Evolutionary conservation across 2,329 filamentous ascomycete species (phyloP).

Genomic region (Hypomyces perniciosus): DNA sequence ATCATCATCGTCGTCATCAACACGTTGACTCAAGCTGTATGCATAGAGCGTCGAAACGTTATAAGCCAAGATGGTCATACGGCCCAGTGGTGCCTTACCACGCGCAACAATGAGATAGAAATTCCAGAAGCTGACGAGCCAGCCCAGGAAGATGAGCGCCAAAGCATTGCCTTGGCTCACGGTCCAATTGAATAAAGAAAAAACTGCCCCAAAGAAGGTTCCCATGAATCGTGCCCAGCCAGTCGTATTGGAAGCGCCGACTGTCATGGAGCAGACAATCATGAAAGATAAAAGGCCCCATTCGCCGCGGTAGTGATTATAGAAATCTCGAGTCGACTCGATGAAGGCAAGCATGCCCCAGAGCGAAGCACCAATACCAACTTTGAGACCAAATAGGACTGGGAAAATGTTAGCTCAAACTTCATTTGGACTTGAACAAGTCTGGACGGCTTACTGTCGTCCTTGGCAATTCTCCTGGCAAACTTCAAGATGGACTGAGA

Average conservation of each 20-base stretch:
- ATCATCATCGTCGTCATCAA: conserved; percentile 70
- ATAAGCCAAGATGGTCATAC: conserved; percentile 88
- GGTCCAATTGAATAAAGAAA: conserved; percentile 70
- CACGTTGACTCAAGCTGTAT: conserved; percentile 72
- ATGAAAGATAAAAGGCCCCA: conserved; percentile 95
- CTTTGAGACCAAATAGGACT: conserved; percentile 75
- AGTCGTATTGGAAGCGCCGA: conserved; percentile 86
- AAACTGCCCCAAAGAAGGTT: conserved; percentile 69
- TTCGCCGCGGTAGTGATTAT: conserved; percentile 80
- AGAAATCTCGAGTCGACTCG: conserved; percentile 64
- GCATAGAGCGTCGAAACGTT: conserved; percentile 88
- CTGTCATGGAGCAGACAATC: conserved; percentile 93
- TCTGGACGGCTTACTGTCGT: conserved; percentile 37
- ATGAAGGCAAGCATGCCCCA: conserved; percentile 83
- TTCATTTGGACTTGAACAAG: background rate
- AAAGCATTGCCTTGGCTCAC: conserved; percentile 64
- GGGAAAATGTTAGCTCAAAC: conserved; percentile 1
- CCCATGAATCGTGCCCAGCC: conserved; percentile 76
- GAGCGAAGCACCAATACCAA: conserved; percentile 75
- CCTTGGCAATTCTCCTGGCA: conserved; percentile 38
- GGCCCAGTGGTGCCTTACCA: conserved; percentile 75
- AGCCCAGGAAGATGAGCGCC: conserved; percentile 68
- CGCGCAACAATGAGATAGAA: conserved; percentile 80
- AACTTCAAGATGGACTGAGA: conserved; percentile 38
- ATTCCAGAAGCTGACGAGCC: conserved; percentile 68